A percentile compares a stretch with the other conserved stretches of the same genome.
These are phyloP conservation scores for Dysphania ambrosioides DNA, from an alignment of 148 eudicot genomes.

Conservation along the genomic window DNA sequence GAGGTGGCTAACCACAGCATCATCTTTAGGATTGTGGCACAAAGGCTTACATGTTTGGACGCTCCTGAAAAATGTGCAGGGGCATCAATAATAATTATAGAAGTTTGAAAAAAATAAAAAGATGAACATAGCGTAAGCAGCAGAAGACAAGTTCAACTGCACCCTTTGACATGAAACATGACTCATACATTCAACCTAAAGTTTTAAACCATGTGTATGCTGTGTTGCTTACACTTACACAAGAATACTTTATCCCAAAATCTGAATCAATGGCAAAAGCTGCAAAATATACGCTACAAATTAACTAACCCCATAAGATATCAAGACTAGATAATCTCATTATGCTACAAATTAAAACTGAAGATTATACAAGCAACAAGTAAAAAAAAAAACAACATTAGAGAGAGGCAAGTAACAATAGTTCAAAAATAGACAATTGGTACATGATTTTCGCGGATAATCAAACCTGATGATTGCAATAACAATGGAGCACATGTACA, in stretches of 20 bases:
- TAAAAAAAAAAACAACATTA: neutral
- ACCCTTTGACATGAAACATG: neutral
- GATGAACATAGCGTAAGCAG: neutral
- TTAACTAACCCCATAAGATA: no score
- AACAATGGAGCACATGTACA: constrained; percentile 10
- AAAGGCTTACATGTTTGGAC: constrained; percentile 39
- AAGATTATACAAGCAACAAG: no score
- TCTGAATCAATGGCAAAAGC: no score
- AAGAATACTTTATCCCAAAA: no score
- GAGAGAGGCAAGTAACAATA: no score
- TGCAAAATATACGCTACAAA: no score
- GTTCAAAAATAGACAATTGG: no score
- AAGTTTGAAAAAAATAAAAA: neutral
- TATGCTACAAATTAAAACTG: no score
- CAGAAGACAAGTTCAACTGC: neutral
- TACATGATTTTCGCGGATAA: no score
- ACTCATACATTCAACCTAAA: neutral
- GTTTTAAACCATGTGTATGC: neutral
- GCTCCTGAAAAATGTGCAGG: constrained; percentile 27
- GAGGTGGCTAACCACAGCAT: constrained; percentile 33
- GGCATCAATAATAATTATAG: constrained; percentile 4
- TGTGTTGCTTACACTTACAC: no score
- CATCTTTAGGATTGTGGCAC: constrained; percentile 43
- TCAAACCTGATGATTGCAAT: neutral
- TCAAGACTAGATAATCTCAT: no score